Evolutionary conservation across 176 grass and related monocot genomes (phyloP), one percentile per base, ranked within the genome.

Genomic region (Pontederia crassipes): DNA sequence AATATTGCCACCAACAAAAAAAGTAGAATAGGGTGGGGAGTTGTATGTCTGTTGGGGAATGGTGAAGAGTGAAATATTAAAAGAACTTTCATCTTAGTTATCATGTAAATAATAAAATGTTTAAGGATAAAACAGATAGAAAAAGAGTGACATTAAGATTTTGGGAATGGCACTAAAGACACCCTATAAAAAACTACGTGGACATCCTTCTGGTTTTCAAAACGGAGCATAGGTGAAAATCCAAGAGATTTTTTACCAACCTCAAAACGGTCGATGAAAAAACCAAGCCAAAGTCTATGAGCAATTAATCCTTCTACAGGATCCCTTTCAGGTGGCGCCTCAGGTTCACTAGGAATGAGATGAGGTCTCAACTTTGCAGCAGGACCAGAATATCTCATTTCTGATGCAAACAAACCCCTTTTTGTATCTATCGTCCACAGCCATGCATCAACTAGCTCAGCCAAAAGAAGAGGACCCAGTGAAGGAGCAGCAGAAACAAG

Each of bases 391-490:
- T 85, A 85, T 73, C 81, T 98, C 87, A 98, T 92, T 61, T 98
- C 93, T 60, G 87, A 88, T 62, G 93, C 93, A 80, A 98, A 98
- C 55, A 98, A 80, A 9, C 93, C 93, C 53, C 84, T 79, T 66
- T 98, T 92, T 70, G 87, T 98, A 80, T 98, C 93, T 70, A 98
- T 92, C n/a, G 93, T 98, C 93, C 93, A 98, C 45, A 98, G 32
- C 93, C 93, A 98, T 73, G 93, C 93, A 83, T 98, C 93, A 78
- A 98, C 93, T 54, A 98, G 87, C 68, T 98, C 93, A 9, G 87
- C 87, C 48, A 98, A 79, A 28, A 98, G 84, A 82, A 92, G 87
- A 52, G 93, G 76, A 45, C 93, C 93, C 70, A 98, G 73, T 48
- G 84, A 82, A 62, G 93, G 93, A 56, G 87, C 87, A 48, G 92